Conservation (phyloP, 2,329 filamentous ascomycete genomes). For the Aotearoamyces nothofagi region DNA sequence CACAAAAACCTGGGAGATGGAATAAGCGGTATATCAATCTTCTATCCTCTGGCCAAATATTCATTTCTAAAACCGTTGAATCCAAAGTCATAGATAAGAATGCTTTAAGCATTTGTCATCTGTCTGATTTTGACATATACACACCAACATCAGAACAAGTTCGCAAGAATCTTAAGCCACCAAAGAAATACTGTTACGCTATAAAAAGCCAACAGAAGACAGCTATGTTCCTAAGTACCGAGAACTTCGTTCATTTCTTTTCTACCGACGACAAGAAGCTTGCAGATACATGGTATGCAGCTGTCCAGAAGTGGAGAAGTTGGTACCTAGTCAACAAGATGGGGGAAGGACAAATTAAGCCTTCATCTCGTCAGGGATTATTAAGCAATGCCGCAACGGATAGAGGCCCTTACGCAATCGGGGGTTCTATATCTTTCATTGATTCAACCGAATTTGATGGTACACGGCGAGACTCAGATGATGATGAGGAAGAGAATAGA, state of each 20-base stretch:
- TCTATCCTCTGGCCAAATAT: conserved; percentile 55
- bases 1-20: conserved; percentile 74
- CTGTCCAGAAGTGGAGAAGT: conserved; percentile 71
- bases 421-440: conserved; percentile 52
- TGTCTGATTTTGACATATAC: conserved; percentile 91
- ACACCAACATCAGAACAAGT: conserved; percentile 53
- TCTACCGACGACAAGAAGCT: conserved; percentile 56
- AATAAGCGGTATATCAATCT: conserved; percentile 70
- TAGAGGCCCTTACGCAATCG: conserved; percentile 44
- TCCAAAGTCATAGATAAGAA: conserved; percentile 49
- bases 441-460: conserved; percentile 38
- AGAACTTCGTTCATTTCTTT: conserved; percentile 89
- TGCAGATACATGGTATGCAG: conserved; percentile 54
- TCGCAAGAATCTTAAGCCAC: conserved; percentile 60
- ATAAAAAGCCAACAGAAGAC: conserved; percentile 88
- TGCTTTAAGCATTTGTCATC: conserved; percentile 56
- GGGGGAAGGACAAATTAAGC: conserved; percentile 21
- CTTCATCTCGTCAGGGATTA: conserved; percentile 11
- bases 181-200: conserved; percentile 74
- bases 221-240: conserved; percentile 64
- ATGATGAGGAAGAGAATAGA: conserved; percentile 14
- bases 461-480: conserved; percentile 6
- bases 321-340: conserved; percentile 76
- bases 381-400: conserved; percentile 25
- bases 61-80: conserved; percentile 54